Evolutionary conservation across 768 basidiomycete species (phyloP).

Genomic region (Podaxis mareebaensis): DNA sequence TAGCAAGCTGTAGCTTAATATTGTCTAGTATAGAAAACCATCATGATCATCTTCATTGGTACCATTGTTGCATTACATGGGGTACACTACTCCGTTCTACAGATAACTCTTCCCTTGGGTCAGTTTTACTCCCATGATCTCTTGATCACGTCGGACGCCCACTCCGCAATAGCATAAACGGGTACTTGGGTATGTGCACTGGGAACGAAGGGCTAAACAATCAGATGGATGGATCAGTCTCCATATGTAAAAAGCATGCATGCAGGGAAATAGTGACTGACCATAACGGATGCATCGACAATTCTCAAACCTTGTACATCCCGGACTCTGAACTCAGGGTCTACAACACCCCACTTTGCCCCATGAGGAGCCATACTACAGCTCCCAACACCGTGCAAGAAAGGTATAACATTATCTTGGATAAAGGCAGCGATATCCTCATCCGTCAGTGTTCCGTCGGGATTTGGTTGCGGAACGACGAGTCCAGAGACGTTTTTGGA

Average conservation of each 20-base stretch:
- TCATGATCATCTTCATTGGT: too few species aligned
- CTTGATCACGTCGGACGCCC: background rate
- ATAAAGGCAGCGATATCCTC: background rate
- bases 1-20: too few species aligned
- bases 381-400: slow-evolving; percentile 1
- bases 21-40: too few species aligned
- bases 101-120: background rate
- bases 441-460: slow-evolving; percentile 14
- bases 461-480: background rate
- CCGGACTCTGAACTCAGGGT: slow-evolving; percentile 1
- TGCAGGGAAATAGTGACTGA: background rate
- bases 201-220: slow-evolving; percentile 6
- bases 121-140: background rate
- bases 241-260: background rate
- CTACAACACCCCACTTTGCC: slow-evolving; percentile 12
- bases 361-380: background rate
- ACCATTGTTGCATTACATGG: too few species aligned
- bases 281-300: slow-evolving; percentile 9
- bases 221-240: background rate
- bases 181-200: slow-evolving; percentile 11
- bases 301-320: slow-evolving; percentile 4
- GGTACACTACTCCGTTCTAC: too few species aligned
- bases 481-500: slow-evolving; percentile 16
- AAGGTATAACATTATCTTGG: background rate
- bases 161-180: slow-evolving; percentile 13